phyloP scores from a whole-genome alignment of 192 early-diverging fungal genomes.

The Spinellus fusiger region DNA sequence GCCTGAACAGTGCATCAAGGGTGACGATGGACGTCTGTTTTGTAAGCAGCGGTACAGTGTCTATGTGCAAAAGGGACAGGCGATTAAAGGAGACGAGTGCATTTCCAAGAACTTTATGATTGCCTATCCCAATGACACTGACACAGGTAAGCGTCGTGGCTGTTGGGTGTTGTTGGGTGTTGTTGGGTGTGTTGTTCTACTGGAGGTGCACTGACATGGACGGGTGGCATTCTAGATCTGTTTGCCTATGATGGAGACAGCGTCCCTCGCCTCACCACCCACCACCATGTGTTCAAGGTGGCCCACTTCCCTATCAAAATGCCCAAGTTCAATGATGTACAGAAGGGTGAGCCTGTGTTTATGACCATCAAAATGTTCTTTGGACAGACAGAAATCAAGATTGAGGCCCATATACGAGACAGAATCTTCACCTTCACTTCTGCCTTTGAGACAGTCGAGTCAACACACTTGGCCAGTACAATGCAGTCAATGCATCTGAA shows the following conservation, averaged over 20 bases:
- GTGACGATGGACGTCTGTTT: slow-evolving; percentile 40
- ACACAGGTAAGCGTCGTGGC: slow-evolving; percentile 27
- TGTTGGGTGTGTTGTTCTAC: neutral
- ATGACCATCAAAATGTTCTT: slow-evolving; percentile 46
- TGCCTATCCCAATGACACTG: slow-evolving; percentile 38
- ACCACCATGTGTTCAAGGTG: slow-evolving; percentile 30
- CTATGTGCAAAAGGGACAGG: slow-evolving; percentile 35
- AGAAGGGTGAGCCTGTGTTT: slow-evolving; percentile 41
- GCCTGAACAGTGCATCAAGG: slow-evolving; percentile 40
- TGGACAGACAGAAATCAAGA: slow-evolving; percentile 49
- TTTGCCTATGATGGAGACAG: slow-evolving; percentile 31
- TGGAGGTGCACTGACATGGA: neutral
- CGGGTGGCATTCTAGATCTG: slow-evolving; percentile 17
- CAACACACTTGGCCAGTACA: neutral
- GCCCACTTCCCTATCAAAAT: slow-evolving; percentile 36
- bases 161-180: neutral
- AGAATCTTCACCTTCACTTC: slow-evolving; percentile 5
- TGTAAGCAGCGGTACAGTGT: slow-evolving; percentile 27
- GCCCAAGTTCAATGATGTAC: slow-evolving; percentile 31
- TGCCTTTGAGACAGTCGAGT: slow-evolving; percentile 24
- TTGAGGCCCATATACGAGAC: slow-evolving; percentile 24
- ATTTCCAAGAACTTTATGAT: slow-evolving; percentile 50
- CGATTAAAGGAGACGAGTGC: slow-evolving; percentile 43
- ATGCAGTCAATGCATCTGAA: neutral
- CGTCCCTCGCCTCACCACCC: slow-evolving; percentile 29